Conservation (phyloP, 106 monocot species). For the Allium sativum region DNA sequence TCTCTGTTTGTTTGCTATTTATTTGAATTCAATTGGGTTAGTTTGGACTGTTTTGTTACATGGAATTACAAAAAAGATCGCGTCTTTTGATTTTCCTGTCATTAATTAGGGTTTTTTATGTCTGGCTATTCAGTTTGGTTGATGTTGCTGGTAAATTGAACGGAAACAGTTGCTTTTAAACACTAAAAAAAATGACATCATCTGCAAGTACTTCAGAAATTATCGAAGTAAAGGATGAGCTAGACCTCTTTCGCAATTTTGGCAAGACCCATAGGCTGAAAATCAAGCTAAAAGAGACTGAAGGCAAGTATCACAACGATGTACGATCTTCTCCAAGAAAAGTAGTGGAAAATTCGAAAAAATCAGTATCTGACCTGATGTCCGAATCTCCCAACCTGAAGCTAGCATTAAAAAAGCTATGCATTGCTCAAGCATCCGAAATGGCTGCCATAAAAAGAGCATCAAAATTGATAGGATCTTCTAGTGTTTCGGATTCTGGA, state of each 20-base stretch:
- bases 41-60: not conserved
- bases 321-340: conserved; percentile 7
- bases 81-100: not conserved
- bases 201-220: conserved; percentile 16
- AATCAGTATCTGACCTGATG: conserved; percentile 26
- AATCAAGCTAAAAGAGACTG: conserved; percentile 13
- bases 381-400: conserved; percentile 64
- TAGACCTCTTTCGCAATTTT: conserved; percentile 3
- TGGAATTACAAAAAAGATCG: not conserved
- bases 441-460: conserved; percentile 80
- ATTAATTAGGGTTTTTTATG: not conserved
- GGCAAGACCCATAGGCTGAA: conserved; percentile 2
- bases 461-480: conserved; percentile 32
- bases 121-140: not conserved
- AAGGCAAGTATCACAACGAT: conserved; percentile 5
- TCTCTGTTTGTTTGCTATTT: not conserved
- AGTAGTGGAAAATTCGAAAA: not conserved
- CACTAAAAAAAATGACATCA: not conserved
- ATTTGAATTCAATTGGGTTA: not conserved
- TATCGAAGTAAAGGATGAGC: conserved; percentile 24
- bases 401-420: conserved; percentile 64
- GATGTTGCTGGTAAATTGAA: not conserved
- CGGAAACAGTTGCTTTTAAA: too few relatives aligned
- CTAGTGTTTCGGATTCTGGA: conserved; percentile 47
- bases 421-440: conserved; percentile 90